Percentiles rank a stretch among this genome's conserved stretches.
phyloP scores from a whole-genome alignment of 148 eudicot species.

The Pouteria glomerata region DNA sequence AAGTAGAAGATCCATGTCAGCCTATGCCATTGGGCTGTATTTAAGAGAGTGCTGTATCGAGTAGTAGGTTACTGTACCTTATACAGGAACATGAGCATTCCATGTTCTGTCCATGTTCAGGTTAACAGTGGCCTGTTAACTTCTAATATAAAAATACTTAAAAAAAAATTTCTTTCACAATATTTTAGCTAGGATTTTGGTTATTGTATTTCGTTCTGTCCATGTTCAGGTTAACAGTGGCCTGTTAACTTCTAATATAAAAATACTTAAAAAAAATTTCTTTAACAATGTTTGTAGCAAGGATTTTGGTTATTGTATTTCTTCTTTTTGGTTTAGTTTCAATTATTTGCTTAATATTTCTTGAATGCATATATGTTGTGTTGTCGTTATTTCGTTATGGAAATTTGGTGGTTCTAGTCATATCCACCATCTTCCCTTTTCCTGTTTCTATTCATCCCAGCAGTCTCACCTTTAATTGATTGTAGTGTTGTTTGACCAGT shows the following conservation, averaged over 20 bases:
- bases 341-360: neutral
- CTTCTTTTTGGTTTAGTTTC: neutral
- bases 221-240: neutral
- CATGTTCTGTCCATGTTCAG: neutral
- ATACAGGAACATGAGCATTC: neutral
- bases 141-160: neutral
- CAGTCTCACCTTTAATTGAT: conserved; percentile 9
- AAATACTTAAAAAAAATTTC: neutral
- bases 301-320: neutral
- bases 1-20: neutral
- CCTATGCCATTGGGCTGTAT: neutral
- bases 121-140: neutral
- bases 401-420: neutral
- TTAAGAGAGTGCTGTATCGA: neutral
- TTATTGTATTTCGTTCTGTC: neutral
- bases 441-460: neutral
- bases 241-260: neutral
- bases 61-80: neutral
- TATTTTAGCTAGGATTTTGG: too few species aligned
- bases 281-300: too few species aligned
- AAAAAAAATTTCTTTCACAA: neutral
- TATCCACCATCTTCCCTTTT: neutral
- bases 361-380: neutral
- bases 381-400: neutral
- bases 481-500: neutral